phyloP scores from a whole-genome alignment of 2,329 filamentous ascomycete species.

The Raffaelea ambrosiae region DNA sequence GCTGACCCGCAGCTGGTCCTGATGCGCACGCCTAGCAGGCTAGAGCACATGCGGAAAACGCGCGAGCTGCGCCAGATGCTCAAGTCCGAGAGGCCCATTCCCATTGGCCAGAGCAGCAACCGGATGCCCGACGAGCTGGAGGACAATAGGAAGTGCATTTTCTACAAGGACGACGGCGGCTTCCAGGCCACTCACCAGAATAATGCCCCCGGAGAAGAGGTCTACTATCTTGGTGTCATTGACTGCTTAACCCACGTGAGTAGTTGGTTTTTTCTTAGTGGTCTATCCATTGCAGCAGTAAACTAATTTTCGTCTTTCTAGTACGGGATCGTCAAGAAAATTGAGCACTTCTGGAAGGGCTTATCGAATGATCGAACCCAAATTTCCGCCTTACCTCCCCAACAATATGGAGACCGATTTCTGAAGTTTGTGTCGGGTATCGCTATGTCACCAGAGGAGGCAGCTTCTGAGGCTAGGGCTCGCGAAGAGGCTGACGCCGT shows the following conservation, averaged over 20 bases:
- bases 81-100: constrained; percentile 86
- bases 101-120: constrained; percentile 72
- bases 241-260: constrained; percentile 95
- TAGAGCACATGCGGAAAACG: constrained; percentile 86
- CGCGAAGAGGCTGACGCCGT: constrained; percentile 31
- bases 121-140: constrained; percentile 88
- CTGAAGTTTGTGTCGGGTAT: constrained; percentile 84
- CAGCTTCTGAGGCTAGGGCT: constrained; percentile 28
- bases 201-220: constrained; percentile 74
- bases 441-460: constrained; percentile 84
- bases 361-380: constrained; percentile 73
- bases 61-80: constrained; percentile 87
- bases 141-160: constrained; percentile 68
- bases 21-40: constrained; percentile 82
- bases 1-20: constrained; percentile 54
- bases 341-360: constrained; percentile 96
- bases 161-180: constrained; percentile 90
- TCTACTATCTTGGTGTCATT: constrained; percentile 97
- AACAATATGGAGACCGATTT: constrained; percentile 89
- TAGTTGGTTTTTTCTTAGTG: constrained; percentile 17
- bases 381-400: constrained; percentile 86
- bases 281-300: no score
- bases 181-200: constrained; percentile 90
- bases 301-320: constrained; percentile 25
- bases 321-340: constrained; percentile 91